phyloP scores from a whole-genome alignment of 164 flowering plant genomes.

The Stephania japonica region DNA sequence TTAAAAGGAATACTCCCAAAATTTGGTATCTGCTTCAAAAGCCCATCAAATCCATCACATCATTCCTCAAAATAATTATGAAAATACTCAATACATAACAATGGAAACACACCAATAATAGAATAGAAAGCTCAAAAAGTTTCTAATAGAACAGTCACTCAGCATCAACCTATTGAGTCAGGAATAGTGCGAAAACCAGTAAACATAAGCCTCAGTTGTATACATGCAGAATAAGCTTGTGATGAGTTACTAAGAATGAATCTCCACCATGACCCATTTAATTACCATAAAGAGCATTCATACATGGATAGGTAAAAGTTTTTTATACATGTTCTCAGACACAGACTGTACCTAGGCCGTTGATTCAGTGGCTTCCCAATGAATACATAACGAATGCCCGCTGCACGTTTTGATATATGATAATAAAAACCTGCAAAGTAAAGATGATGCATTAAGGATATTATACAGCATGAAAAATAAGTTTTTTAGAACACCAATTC shows the following conservation, averaged over 20 bases:
- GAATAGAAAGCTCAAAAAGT: not conserved
- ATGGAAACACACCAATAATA: not conserved
- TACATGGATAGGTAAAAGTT: not conserved
- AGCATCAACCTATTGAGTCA: not conserved
- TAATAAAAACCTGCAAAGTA: constrained; percentile 67
- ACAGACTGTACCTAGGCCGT: constrained; percentile 61
- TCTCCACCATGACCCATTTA: not conserved
- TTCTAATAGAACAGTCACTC: not conserved
- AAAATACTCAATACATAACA: not conserved
- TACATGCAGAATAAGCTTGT: not conserved
- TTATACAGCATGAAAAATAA: not conserved
- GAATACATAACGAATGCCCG: constrained; percentile 86
- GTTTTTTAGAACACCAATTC: not conserved
- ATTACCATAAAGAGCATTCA: not conserved
- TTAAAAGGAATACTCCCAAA: constrained; percentile 80
- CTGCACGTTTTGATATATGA: constrained; percentile 88
- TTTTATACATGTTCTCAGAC: not conserved
- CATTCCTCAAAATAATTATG: not conserved
- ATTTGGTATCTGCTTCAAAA: constrained; percentile 78
- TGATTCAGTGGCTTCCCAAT: constrained; percentile 88
- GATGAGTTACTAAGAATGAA: not conserved
- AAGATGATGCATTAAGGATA: not conserved
- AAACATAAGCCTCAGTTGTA: not conserved
- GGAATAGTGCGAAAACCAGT: not conserved
- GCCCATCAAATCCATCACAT: not conserved